Conservation (phyloP, 345 rosid genomes). For the Eucalyptus victrix region DNA sequence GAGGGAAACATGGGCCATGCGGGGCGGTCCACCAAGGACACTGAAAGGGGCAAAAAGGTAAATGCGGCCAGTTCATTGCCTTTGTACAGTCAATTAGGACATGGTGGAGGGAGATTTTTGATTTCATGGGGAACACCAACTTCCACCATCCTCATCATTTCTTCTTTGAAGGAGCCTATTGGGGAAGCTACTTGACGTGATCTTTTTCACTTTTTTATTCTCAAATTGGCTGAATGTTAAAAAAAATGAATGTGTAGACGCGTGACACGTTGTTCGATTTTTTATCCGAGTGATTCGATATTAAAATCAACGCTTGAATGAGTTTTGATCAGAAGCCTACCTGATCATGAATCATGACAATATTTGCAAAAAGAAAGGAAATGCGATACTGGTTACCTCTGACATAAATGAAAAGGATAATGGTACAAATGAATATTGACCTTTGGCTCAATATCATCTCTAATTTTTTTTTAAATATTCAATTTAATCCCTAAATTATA, state of each 20-base stretch:
- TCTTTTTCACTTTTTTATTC: not conserved
- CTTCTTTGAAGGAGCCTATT: not conserved
- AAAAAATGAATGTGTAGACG: not conserved
- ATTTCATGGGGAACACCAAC: not conserved
- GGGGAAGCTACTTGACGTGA: not conserved
- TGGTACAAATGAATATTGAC: too few relatives aligned
- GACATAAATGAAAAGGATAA: not conserved
- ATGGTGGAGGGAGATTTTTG: not conserved
- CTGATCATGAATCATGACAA: too few relatives aligned
- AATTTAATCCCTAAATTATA: too few relatives aligned
- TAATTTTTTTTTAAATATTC: too few relatives aligned
- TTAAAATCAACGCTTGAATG: too few relatives aligned
- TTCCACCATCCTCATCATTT: not conserved
- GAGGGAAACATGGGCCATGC: not conserved
- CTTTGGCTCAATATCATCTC: too few relatives aligned
- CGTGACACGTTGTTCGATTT: not conserved
- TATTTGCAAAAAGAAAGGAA: not conserved
- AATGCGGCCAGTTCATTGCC: not conserved
- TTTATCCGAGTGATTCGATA: too few relatives aligned
- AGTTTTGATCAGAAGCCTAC: fast-evolving
- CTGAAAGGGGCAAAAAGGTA: not conserved
- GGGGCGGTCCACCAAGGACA: not conserved
- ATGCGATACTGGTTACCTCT: not conserved
- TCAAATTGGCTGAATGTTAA: not conserved
- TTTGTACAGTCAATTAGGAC: not conserved